Evolutionary conservation across 139 green algal genomes (phyloP), one percentile per base, ranked within the genome.

Genomic region (Dunaliella primolecta): DNA sequence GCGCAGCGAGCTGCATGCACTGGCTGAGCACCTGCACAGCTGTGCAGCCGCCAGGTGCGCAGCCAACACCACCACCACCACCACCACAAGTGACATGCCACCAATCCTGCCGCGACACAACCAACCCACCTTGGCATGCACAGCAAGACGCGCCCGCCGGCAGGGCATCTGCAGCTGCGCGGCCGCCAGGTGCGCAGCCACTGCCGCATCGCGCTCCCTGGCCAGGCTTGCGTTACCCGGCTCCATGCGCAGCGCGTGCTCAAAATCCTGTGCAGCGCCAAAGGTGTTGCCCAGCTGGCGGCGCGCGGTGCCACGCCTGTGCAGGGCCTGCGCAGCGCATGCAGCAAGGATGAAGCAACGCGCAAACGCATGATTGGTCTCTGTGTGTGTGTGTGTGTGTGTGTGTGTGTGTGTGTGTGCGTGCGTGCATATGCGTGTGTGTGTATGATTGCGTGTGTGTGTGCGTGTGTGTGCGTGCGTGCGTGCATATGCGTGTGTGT

Each of bases 181-280:
- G 27, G 83, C 81, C 24, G 77, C 23, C 25, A 84, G 30, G 11
- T 81, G 31, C 34, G 64, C 46, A 71, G 82, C n/a, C 75, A 91
- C n/a, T 29, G 83, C 46, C 0, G 83, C 83, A 15, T 92, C 84
- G 27, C 92, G 83, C 36, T 95, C 93, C 3, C 34, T 56, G 0
- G 84, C 87, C 11, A 93, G 78, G 15, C 87, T 85, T 21, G 81
- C 80, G 87, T 93, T 95, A 78, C 72, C 57, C 0, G 94, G 94
- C 84, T 95, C 91, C 75, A 95, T 80, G 33, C 91, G 80, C 70
- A 97, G 82, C 3, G 90, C 93, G 29, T 56, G 2, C 79, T 97
- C 94, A 84, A 92, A 94, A 81, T 97, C 94, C 2, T 84, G 77
- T 2, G 90, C 81, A 2, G 94, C 92, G 2, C 88, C 88, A 71